These are phyloP conservation scores for Schwanniomyces etchellsii DNA, from an alignment of 1,139 yeast genomes.

Conservation along the genomic window DNA sequence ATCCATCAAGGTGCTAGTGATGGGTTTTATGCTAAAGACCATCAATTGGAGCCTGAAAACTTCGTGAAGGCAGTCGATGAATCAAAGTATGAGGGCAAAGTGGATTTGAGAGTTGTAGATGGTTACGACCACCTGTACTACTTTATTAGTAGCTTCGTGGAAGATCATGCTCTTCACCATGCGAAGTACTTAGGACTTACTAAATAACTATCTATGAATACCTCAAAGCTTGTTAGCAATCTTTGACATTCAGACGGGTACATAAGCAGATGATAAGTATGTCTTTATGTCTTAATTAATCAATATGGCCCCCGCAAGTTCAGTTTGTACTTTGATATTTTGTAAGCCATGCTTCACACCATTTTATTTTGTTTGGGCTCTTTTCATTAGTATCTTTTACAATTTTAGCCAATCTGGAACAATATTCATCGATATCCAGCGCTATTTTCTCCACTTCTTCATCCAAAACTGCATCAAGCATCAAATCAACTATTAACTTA, in stretches of 20 bases:
- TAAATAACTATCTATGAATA: slow-evolving; percentile 5
- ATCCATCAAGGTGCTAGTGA: slow-evolving; percentile 84
- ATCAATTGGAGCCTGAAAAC: slow-evolving; percentile 73
- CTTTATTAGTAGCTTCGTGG: slow-evolving; percentile 76
- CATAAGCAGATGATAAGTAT: too few relatives aligned
- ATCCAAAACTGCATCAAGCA: slow-evolving; percentile 36
- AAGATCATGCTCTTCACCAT: slow-evolving; percentile 82
- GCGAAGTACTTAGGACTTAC: slow-evolving; percentile 66
- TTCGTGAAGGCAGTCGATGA: slow-evolving; percentile 60
- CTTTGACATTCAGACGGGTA: too few relatives aligned
- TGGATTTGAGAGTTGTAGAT: slow-evolving; percentile 60
- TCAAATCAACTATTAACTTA: slow-evolving; percentile 41
- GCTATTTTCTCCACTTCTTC: slow-evolving; percentile 23
- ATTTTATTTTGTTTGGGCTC: slow-evolving; percentile 38
- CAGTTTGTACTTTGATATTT: slow-evolving; percentile 22
- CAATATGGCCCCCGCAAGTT: background rate
- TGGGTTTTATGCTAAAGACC: slow-evolving; percentile 54
- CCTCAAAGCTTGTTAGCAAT: too few relatives aligned
- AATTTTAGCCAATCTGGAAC: slow-evolving; percentile 25
- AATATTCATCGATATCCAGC: slow-evolving; percentile 18
- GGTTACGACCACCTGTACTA: slow-evolving; percentile 92
- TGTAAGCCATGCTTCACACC: slow-evolving; percentile 47
- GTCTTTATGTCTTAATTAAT: background rate
- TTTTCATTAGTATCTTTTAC: slow-evolving; percentile 33
- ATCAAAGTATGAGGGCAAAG: slow-evolving; percentile 53